These are phyloP conservation scores for Cladosporium cucumerinum DNA, from an alignment of 2,329 filamentous ascomycete genomes.

Conservation along the genomic window DNA sequence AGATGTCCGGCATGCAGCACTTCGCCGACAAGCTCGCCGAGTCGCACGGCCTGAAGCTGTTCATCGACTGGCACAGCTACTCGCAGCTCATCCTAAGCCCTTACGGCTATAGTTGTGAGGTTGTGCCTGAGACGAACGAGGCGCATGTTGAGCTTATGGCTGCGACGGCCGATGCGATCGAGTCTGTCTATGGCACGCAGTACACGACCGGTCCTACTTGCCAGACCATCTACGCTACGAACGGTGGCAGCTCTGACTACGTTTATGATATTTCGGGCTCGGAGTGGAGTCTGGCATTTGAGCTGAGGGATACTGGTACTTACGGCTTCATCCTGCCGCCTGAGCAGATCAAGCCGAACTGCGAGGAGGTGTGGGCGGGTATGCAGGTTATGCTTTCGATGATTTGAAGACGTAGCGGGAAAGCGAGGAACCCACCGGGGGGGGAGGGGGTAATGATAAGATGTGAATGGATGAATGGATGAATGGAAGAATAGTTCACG, in stretches of 20 bases:
- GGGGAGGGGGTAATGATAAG: no score
- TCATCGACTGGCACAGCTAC: constrained; percentile 64
- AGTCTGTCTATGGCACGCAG: constrained; percentile 50
- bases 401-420: no score
- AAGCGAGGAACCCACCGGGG: no score
- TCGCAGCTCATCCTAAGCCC: constrained; percentile 57
- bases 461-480: no score
- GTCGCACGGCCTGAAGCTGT: constrained; percentile 48
- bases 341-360: constrained; percentile 16
- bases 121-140: constrained; percentile 44
- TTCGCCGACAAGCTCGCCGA: constrained; percentile 13
- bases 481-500: no score
- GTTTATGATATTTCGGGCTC: constrained; percentile 16
- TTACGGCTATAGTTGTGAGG: constrained; percentile 59
- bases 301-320: constrained; percentile 11
- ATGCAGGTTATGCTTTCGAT: constrained; percentile 23
- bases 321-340: constrained; percentile 15
- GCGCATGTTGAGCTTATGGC: constrained; percentile 50
- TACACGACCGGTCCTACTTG: constrained; percentile 48
- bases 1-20: constrained; percentile 37
- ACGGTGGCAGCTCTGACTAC: constrained; percentile 18
- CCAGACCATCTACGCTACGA: constrained; percentile 13
- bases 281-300: constrained; percentile 16
- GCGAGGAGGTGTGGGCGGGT: constrained; percentile 28
- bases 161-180: constrained; percentile 52